Base-by-base conservation (phyloP, 1,284 basidiomycete species). In the Mrakiaceae sp. region DNA sequence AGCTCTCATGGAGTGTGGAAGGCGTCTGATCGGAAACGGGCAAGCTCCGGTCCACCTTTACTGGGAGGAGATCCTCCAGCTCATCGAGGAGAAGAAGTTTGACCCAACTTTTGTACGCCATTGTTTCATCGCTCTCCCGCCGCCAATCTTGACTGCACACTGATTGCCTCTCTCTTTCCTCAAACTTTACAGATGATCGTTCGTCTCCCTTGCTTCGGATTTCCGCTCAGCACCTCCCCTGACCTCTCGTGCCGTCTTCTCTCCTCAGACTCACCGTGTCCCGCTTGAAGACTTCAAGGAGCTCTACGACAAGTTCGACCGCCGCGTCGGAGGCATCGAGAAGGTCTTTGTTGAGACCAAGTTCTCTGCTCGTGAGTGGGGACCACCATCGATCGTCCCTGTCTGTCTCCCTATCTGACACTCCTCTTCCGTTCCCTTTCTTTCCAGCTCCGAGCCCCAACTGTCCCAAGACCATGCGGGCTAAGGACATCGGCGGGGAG, bases 1-100 rank as follows among this genome's bases (percentile, higher is more conserved):
- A 42, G 84, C 87, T 0, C 71, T 90, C 58, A 89, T 90, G 87
- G 86, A 90, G 78, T 87, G 87, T 74, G 76, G 75, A 12, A 12
- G 52, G 3, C n/a, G 48, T 14, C 60, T 70, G 44, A 67, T 69
- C 55, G 69, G 68, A 51, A 67, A 68, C 65, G 67, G 70, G 46
- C 76, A 78, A 70, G 87, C 87, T 0, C 87, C 87, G 2, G 84
- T 85, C 0, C 85, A 87, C 72, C 78, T 80, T 61, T 88, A 87
- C 76, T 88, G 86, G 86, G 77, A 87, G 63, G 82, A 87, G 70
- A 82, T 88, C 63, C 72, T 87, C 39, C 43, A 51, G 10, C 6
- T 48, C 44, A 16, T 44, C 46, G 55, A 1, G n/a, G 8, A 12
- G 8, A 58, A 11, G 14, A 86, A 85, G 71, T 84, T 89, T 69